These are phyloP conservation scores for Bidens hawaiensis DNA, from an alignment of 140 eudicot species.

Conservation along the genomic window DNA sequence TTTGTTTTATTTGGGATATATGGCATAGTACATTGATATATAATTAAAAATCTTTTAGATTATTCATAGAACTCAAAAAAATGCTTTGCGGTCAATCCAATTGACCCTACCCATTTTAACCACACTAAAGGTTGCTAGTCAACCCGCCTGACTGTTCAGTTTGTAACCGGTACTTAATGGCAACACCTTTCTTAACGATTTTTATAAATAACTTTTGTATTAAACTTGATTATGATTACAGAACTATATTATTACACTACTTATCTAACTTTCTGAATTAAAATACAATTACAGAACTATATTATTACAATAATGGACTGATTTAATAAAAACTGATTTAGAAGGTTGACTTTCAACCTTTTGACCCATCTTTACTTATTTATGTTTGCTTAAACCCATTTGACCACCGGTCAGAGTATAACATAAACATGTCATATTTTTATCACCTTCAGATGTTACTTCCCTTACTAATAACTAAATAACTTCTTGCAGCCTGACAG, in stretches of 20 bases:
- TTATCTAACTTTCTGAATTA: background rate
- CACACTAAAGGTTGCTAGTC: no score
- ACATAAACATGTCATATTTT: background rate
- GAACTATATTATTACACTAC: background rate
- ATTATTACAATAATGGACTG: background rate
- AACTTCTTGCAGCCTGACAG: conserved; percentile 85
- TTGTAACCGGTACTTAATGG: background rate
- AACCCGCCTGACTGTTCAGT: no score
- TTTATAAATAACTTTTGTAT: background rate
- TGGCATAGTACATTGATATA: no score
- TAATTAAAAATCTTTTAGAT: no score
- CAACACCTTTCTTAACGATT: background rate
- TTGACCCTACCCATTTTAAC: no score
- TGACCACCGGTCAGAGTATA: background rate
- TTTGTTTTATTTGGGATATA: no score
- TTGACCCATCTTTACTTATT: background rate
- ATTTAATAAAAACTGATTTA: background rate
- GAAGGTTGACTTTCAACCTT: background rate
- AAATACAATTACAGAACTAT: background rate
- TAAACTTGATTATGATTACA: background rate
- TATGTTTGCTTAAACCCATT: background rate
- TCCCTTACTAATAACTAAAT: background rate
- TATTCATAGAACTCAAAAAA: no score
- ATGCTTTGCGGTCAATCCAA: no score
- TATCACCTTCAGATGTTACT: background rate